A percentile compares a stretch with the other conserved stretches of the same genome.
Evolutionary conservation across 2,329 filamentous ascomycete genomes (phyloP).

Genomic region (Colletotrichum paranaense): DNA sequence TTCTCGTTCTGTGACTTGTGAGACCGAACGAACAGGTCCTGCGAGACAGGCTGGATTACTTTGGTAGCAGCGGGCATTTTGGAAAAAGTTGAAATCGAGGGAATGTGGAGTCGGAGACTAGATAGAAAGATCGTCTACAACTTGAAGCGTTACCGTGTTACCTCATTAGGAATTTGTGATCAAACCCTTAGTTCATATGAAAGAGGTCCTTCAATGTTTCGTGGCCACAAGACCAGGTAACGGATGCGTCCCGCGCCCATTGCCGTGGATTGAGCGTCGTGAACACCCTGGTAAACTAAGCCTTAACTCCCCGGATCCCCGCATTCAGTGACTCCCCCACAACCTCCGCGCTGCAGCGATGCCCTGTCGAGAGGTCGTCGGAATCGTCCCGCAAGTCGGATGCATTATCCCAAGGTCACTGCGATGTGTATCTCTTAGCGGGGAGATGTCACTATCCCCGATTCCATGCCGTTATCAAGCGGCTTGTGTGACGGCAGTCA

Average conservation of each 20-base stretch:
- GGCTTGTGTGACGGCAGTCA: background rate
- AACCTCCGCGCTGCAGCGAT: background rate
- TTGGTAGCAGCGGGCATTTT: background rate
- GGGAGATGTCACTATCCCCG: constrained; percentile 4
- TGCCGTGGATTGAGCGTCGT: background rate
- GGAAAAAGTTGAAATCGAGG: background rate
- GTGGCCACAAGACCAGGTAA: too few species aligned
- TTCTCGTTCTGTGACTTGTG: background rate
- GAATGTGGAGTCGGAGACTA: background rate
- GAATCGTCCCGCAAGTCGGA: background rate
- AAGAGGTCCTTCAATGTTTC: background rate
- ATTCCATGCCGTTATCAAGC: background rate
- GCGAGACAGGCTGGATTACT: background rate
- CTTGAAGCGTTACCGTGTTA: background rate
- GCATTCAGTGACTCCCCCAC: background rate
- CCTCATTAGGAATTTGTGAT: background rate
- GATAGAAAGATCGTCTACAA: background rate
- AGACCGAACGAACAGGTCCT: background rate
- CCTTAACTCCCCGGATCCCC: constrained; percentile 1
- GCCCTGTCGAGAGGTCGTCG: background rate
- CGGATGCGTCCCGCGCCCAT: background rate
- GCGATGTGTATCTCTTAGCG: background rate
- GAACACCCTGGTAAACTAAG: background rate
- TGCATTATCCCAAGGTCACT: background rate
- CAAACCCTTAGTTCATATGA: background rate